phyloP scores from a whole-genome alignment of 495 filamentous ascomycete genomes.

The Penicillium steckii region DNA sequence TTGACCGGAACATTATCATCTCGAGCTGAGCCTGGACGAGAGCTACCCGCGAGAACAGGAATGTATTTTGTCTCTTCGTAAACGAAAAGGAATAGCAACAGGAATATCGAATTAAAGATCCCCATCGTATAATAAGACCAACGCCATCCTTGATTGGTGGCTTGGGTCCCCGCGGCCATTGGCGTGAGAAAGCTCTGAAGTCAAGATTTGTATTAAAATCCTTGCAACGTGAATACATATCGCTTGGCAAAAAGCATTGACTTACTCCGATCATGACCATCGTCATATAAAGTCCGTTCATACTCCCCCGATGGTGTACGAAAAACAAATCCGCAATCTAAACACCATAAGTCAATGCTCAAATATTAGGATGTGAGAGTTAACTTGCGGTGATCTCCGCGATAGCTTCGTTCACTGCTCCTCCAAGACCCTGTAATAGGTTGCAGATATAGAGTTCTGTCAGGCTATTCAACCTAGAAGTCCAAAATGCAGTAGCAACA shows the following conservation, averaged over 20 bases:
- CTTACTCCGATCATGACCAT: constrained; percentile 38
- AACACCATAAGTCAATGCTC: neutral
- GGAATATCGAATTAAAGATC: constrained; percentile 25
- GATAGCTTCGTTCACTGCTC: constrained; percentile 36
- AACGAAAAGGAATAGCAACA: constrained; percentile 26
- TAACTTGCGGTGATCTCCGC: constrained; percentile 31
- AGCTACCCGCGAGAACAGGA: constrained; percentile 18
- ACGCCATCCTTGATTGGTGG: constrained; percentile 32
- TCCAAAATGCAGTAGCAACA: constrained; percentile 33
- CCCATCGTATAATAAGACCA: constrained; percentile 31
- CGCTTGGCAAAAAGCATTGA: too few species aligned
- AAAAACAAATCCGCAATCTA: constrained; percentile 41
- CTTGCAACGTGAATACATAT: too few species aligned
- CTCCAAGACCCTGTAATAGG: constrained; percentile 31
- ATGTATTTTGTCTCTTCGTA: constrained; percentile 41
- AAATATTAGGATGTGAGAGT: neutral
- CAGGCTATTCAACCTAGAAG: constrained; percentile 19
- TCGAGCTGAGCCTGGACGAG: neutral
- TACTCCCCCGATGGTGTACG: constrained; percentile 34
- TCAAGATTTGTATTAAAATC: too few species aligned
- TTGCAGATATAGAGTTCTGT: constrained; percentile 30
- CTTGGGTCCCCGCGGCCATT: constrained; percentile 34
- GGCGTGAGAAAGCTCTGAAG: constrained; percentile 38
- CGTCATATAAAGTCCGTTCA: constrained; percentile 38
- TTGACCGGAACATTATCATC: constrained; percentile 1